These are phyloP conservation scores for Tulasnella calospora DNA, from an alignment of 768 basidiomycete species.

Conservation along the genomic window DNA sequence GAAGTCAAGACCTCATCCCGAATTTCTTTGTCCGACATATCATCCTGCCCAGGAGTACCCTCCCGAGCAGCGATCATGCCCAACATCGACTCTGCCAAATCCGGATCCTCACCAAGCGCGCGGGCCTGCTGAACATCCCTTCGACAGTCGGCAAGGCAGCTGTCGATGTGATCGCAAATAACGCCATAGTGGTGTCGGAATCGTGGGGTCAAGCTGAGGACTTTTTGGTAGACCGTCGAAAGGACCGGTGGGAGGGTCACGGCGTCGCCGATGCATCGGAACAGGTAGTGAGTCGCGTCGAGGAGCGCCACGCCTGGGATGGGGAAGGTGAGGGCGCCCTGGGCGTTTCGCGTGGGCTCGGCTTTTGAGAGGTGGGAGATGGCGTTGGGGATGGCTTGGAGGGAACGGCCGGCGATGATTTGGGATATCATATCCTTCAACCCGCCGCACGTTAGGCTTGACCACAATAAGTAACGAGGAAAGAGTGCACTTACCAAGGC, in stretches of 20 bases:
- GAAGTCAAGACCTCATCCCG: background rate
- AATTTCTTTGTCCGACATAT: background rate
- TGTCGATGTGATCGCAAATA: background rate
- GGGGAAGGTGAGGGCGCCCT: conserved; percentile 9
- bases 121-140: conserved; percentile 1
- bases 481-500: conserved; percentile 1
- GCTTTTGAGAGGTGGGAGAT: background rate
- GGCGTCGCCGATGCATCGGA: background rate
- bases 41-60: background rate
- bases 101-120: background rate
- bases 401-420: background rate
- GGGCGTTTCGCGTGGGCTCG: background rate
- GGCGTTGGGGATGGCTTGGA: conserved; percentile 12
- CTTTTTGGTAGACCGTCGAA: background rate
- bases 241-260: background rate
- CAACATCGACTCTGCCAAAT: background rate
- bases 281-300: background rate
- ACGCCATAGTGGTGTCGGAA: conserved; percentile 4
- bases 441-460: background rate
- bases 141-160: background rate
- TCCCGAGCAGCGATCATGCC: background rate
- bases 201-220: background rate
- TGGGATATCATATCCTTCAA: conserved; percentile 6
- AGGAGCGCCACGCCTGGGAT: background rate
- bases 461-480: background rate